phyloP scores from a whole-genome alignment of 257 asterid species.

The Capsicum chinense region DNA sequence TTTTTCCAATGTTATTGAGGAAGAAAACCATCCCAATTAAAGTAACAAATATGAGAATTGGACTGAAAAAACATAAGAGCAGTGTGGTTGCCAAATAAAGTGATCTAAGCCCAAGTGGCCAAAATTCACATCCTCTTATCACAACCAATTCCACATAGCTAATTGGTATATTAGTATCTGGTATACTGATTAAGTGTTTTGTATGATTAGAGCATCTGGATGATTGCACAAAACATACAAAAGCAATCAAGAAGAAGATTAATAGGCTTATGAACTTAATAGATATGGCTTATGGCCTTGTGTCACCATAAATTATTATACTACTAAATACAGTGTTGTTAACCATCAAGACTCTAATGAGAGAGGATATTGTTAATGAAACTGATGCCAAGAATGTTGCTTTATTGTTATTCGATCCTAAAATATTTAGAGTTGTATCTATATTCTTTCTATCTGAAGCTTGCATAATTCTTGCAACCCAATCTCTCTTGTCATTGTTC shows the following conservation, averaged over 20 bases:
- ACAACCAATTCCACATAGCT: constrained; percentile 44
- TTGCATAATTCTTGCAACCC: constrained; percentile 32
- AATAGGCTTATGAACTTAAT: constrained; percentile 44
- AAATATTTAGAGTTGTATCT: constrained; percentile 38
- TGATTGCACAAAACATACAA: constrained; percentile 52
- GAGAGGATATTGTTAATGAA: constrained; percentile 51
- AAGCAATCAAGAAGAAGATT: constrained; percentile 51
- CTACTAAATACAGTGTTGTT: constrained; percentile 37
- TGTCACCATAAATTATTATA: constrained; percentile 50
- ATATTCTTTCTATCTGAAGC: not conserved
- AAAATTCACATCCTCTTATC: constrained; percentile 53
- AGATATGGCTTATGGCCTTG: constrained; percentile 37
- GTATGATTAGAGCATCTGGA: constrained; percentile 49
- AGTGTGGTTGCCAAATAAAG: constrained; percentile 58
- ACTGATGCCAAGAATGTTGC: constrained; percentile 54
- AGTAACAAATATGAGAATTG: constrained; percentile 41
- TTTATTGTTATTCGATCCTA: constrained; percentile 25
- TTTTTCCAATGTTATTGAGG: constrained; percentile 9
- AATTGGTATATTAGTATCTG: constrained; percentile 51
- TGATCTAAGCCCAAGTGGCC: constrained; percentile 56
- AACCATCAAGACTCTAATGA: constrained; percentile 61
- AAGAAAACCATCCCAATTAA: not conserved
- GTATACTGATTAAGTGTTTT: constrained; percentile 54
- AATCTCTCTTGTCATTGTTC: constrained; percentile 30
- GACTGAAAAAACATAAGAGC: constrained; percentile 61